These are phyloP conservation scores for Dactylellina drechsleri DNA, from an alignment of 2,329 filamentous ascomycete genomes.

Conservation along the genomic window DNA sequence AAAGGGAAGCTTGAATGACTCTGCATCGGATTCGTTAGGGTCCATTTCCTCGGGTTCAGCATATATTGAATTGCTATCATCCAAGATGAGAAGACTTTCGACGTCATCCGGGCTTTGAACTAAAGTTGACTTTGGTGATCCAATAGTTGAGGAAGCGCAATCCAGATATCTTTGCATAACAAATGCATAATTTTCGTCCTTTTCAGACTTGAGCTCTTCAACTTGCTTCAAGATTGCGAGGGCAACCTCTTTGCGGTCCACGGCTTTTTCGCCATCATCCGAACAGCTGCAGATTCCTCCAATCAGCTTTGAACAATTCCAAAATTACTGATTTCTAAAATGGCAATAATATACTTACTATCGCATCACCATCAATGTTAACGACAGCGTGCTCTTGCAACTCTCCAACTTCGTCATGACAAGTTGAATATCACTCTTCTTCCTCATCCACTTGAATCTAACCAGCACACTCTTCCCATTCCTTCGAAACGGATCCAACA, in stretches of 20 bases:
- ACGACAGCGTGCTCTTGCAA: constrained; percentile 50
- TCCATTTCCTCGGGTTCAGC: constrained; percentile 2
- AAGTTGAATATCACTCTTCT: constrained; percentile 41
- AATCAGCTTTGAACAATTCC: not conserved
- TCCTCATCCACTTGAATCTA: constrained; percentile 50
- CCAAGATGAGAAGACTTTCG: constrained; percentile 33
- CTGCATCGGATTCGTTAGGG: constrained; percentile 12
- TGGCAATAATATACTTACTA: constrained; percentile 36
- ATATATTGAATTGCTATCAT: constrained; percentile 31
- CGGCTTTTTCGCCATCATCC: constrained; percentile 29
- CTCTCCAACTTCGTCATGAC: constrained; percentile 46
- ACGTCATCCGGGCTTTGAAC: constrained; percentile 36
- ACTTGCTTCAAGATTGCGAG: constrained; percentile 40
- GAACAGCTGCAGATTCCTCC: constrained; percentile 19
- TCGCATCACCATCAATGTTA: constrained; percentile 46
- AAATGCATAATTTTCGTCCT: constrained; percentile 46
- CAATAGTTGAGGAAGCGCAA: constrained; percentile 47
- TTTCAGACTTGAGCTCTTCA: constrained; percentile 46
- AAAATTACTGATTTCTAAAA: not conserved
- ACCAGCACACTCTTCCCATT: constrained; percentile 27
- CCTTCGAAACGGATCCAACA: constrained; percentile 41
- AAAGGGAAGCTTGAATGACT: constrained; percentile 31
- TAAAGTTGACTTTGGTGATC: constrained; percentile 47
- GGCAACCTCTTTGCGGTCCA: constrained; percentile 41
- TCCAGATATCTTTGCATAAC: constrained; percentile 51